Percentiles rank a stretch among this genome's conserved stretches.
These are phyloP conservation scores for Musa schizocarpa DNA, from an alignment of 176 grass and related monocot species.

Conservation along the genomic window DNA sequence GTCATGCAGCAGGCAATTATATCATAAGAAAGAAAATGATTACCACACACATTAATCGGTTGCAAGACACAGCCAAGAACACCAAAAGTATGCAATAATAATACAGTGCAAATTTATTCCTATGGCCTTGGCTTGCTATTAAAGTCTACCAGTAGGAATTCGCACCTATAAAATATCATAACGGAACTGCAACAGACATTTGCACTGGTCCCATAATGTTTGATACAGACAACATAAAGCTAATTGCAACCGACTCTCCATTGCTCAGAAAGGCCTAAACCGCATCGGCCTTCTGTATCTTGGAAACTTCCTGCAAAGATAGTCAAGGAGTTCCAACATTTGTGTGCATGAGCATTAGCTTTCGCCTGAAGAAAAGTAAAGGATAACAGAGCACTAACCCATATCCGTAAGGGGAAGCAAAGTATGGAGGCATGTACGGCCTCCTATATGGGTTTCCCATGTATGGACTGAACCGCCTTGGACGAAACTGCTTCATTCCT, in stretches of 20 bases:
- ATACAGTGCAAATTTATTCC: not conserved
- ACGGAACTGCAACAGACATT: not conserved
- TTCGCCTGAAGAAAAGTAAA: not conserved
- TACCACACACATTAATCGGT: too few relatives aligned
- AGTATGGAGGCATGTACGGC: slow-evolving; percentile 48
- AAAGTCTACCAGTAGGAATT: not conserved
- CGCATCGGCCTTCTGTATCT: not conserved
- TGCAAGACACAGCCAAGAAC: too few relatives aligned
- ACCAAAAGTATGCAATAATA: too few relatives aligned
- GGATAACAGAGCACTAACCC: slow-evolving; percentile 32
- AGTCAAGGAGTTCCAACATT: not conserved
- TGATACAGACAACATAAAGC: too few relatives aligned
- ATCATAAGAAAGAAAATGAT: too few relatives aligned
- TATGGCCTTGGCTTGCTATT: not conserved
- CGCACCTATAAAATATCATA: not conserved
- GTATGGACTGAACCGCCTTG: slow-evolving; percentile 48
- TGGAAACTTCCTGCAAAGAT: not conserved
- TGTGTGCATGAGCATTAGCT: not conserved
- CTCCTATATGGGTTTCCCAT: slow-evolving; percentile 50
- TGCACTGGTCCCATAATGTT: too few relatives aligned
- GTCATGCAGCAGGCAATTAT: too few relatives aligned
- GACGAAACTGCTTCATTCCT: slow-evolving; percentile 62
- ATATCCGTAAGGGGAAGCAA: slow-evolving; percentile 48
- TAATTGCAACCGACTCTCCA: not conserved
- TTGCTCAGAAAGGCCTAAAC: not conserved